phyloP scores from a whole-genome alignment of 2,329 filamentous ascomycete species.

The Cladosporium cucumerinum region DNA sequence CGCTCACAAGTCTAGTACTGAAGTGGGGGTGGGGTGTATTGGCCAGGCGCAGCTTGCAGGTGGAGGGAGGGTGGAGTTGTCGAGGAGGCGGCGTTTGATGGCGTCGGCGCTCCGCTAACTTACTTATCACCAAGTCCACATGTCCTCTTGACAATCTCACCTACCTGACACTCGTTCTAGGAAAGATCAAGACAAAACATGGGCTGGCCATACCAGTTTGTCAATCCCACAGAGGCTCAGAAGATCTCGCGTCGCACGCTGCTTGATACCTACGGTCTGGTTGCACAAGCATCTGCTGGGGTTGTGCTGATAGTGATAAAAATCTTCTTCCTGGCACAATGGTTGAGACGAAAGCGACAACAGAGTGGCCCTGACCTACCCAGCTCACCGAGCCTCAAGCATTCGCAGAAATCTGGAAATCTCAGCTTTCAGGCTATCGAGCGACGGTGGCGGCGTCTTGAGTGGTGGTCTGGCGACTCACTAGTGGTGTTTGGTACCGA shows the following conservation, averaged over 20 bases:
- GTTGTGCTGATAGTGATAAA: conserved; percentile 45
- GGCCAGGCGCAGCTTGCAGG: not conserved
- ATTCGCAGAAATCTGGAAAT: not conserved
- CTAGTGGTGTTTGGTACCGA: conserved; percentile 34
- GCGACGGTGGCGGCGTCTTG: conserved; percentile 28
- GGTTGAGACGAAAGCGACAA: conserved; percentile 27
- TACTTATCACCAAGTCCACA: not conserved
- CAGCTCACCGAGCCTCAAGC: conserved; percentile 10
- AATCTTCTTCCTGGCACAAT: conserved; percentile 36
- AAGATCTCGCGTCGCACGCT: conserved; percentile 49
- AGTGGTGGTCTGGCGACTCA: conserved; percentile 34
- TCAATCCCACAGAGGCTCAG: conserved; percentile 49
- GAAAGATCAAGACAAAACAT: not conserved
- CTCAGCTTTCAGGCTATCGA: not conserved
- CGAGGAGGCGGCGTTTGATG: not conserved
- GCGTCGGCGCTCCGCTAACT: not conserved
- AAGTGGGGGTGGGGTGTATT: conserved; percentile 1
- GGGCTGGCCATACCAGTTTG: conserved; percentile 47
- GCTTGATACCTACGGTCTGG: conserved; percentile 54
- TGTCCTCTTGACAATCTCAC: not conserved
- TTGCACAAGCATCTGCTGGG: conserved; percentile 55
- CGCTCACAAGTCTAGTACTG: not conserved
- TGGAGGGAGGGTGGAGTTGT: not conserved
- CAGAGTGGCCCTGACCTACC: conserved; percentile 10
- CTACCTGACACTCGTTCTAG: not conserved